Evolutionary conservation across 345 rosid genomes (phyloP), one percentile per base, ranked within the genome.

Genomic region (Sapria himalayana): DNA sequence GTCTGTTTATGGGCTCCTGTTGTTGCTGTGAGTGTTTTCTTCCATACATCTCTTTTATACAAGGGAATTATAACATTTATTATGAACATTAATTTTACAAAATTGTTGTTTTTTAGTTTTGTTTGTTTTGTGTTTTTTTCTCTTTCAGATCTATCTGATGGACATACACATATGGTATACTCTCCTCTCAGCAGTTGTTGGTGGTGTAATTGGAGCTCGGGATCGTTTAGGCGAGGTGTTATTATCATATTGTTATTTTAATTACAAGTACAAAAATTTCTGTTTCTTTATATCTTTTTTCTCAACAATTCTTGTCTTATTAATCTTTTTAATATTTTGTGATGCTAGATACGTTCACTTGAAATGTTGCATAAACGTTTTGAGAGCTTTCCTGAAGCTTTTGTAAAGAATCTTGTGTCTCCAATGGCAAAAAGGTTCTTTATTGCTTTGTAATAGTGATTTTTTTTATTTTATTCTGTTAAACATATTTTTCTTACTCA

Each of bases 321-420:
- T 19, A 29, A 39, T 46, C 54, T n/a, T 10, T 36, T 36, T 24
- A 21, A 23, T 49, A 25, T 43, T 43, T 34, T 22, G 46, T 37
- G 41, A 20, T 55, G 43, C 37, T 60, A 89, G 98, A 89, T 89
- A 57, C 93, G 95, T 22, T 56, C 93, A 24, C 70, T 78, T 20
- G 98, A 89, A 60, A 89, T 89, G 98, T 58, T 89, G 46, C 93
- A 82, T 54, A 89, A 80, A 62, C 95, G 98, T 55, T 89, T 82
- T 64, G 95, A 89, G 84, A 74, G 81, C 67, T 89, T 89, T 47
- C 98, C 98, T 12, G 71, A 74, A 65, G 98, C 84, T 36, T 89
- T 89, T 67, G 68, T 68, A 40, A 54, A 74, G 61, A 76, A 73
- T 53, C 98, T 89, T 47, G 93, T 82, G 49, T 82, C 86, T 22